Conservation (phyloP, 441 rosid genomes). For the Euphorbia schlechtendalii region DNA sequence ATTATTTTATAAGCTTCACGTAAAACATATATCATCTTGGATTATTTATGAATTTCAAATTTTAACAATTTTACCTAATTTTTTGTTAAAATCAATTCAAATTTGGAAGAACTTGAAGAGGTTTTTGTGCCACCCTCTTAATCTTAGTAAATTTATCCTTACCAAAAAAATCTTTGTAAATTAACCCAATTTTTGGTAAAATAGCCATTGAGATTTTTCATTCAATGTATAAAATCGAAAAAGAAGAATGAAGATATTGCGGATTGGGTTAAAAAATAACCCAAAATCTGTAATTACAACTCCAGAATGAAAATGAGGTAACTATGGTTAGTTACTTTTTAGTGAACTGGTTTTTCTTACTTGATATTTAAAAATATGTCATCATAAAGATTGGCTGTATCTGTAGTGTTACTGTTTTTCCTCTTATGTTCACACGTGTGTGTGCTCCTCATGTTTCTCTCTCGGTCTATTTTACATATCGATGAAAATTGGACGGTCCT, state of each 20-base stretch:
- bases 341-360: not conserved
- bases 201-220: not conserved
- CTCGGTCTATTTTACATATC: no score
- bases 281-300: not conserved
- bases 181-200: not conserved
- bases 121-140: not conserved
- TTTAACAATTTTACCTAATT: no score
- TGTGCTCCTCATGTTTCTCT: not conserved
- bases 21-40: no score
- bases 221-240: slow-evolving; percentile 5
- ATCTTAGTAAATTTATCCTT: no score
- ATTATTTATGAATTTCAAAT: no score
- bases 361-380: not conserved
- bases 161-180: no score
- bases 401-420: not conserved
- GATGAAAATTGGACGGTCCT: no score
- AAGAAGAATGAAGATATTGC: not conserved
- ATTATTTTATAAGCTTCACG: no score
- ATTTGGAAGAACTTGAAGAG: no score
- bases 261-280: not conserved
- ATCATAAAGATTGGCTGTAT: not conserved
- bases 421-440: not conserved
- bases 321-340: slow-evolving; percentile 6
- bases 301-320: not conserved
- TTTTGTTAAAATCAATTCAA: no score